A percentile compares a stretch with the other conserved stretches of the same genome.
These are phyloP conservation scores for Chytriomyces hyalinus DNA, from an alignment of 192 early-diverging fungal genomes.

Conservation along the genomic window DNA sequence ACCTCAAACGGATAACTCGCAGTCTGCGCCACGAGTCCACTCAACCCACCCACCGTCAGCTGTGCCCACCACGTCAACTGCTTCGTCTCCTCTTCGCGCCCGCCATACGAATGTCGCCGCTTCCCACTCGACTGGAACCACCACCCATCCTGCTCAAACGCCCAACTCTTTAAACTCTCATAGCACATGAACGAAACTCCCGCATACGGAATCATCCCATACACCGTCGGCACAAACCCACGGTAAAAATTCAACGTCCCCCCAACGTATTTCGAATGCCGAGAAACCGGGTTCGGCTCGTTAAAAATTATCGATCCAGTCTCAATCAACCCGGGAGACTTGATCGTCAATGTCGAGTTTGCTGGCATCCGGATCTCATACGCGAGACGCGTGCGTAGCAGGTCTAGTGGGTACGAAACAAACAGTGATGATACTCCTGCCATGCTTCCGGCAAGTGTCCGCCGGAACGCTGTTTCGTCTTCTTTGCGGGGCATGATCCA, in stretches of 20 bases:
- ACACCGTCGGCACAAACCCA: slow-evolving; percentile 85
- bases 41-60: slow-evolving; percentile 78
- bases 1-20: slow-evolving; percentile 92
- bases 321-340: slow-evolving; percentile 23
- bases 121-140: background rate
- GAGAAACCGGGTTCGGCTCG: slow-evolving; percentile 63
- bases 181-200: slow-evolving; percentile 95
- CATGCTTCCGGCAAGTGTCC: slow-evolving; percentile 82
- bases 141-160: slow-evolving; percentile 31
- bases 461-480: slow-evolving; percentile 68
- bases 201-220: slow-evolving; percentile 96
- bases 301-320: slow-evolving; percentile 69
- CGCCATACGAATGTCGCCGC: background rate
- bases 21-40: slow-evolving; percentile 86
- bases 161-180: slow-evolving; percentile 70
- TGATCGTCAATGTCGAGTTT: slow-evolving; percentile 7
- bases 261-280: slow-evolving; percentile 3
- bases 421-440: slow-evolving; percentile 85
- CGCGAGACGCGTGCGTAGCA: slow-evolving; percentile 92
- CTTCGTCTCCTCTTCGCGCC: background rate
- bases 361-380: slow-evolving; percentile 69
- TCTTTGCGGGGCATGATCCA: slow-evolving; percentile 71
- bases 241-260: slow-evolving; percentile 89
- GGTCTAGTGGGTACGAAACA: slow-evolving; percentile 91
- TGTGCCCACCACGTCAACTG: slow-evolving; percentile 74